phyloP scores from a whole-genome alignment of 2,329 filamentous ascomycete species.

The Colletotrichum destructivum region DNA sequence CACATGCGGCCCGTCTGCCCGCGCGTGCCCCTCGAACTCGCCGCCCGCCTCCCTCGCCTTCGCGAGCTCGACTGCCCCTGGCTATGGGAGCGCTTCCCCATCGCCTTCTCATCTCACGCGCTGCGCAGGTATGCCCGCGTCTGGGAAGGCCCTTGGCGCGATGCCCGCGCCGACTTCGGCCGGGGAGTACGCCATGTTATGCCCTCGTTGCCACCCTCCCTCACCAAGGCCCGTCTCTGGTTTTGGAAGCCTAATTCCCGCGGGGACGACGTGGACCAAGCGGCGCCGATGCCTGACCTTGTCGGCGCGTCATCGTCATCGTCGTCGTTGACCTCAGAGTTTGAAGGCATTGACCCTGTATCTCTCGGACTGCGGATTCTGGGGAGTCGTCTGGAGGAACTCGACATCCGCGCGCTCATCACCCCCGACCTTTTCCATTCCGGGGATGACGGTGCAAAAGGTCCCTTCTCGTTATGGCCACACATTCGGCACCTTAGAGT shows the following conservation, averaged over 20 bases:
- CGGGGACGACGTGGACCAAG: neutral
- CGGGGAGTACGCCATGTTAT: neutral
- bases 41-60: conserved; percentile 43
- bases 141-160: neutral
- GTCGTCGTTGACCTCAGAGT: neutral
- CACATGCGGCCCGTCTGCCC: conserved; percentile 45
- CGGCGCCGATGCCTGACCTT: conserved; percentile 4
- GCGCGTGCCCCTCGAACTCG: conserved; percentile 43
- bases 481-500: too few species aligned
- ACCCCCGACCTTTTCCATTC: conserved; percentile 4
- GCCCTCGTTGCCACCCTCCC: neutral
- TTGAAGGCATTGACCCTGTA: conserved; percentile 21
- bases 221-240: conserved; percentile 9
- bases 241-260: conserved; percentile 3
- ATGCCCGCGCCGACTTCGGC: conserved; percentile 1
- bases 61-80: conserved; percentile 42
- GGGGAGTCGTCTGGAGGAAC: conserved; percentile 16
- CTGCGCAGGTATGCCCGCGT: conserved; percentile 1
- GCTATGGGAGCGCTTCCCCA: conserved; percentile 44
- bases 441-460: too few species aligned
- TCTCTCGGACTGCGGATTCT: conserved; percentile 11
- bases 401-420: neutral
- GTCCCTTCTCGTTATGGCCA: too few species aligned
- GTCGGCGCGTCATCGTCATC: neutral
- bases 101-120: conserved; percentile 7